phyloP scores from a whole-genome alignment of 345 rosid genomes.

The Pistacia integerrima region DNA sequence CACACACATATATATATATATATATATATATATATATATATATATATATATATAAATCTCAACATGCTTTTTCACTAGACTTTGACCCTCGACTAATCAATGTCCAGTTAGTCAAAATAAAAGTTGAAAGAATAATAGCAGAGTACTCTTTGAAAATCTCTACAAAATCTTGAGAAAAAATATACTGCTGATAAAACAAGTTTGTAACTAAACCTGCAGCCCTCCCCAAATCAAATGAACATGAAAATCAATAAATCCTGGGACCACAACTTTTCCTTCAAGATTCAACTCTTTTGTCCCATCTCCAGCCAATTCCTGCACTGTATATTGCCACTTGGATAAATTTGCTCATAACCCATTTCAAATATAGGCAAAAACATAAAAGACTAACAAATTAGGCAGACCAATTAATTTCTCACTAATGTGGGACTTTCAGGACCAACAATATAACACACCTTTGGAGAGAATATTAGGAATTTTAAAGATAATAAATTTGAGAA shows the following conservation, averaged over 20 bases:
- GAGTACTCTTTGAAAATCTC: no score
- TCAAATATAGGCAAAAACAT: no score
- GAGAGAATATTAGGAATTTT: no score
- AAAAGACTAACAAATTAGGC: no score
- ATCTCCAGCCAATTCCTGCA: conserved; percentile 58
- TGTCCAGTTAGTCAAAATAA: neutral
- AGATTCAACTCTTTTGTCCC: conserved; percentile 64
- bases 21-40: no score
- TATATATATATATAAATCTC: neutral
- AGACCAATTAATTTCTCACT: no score
- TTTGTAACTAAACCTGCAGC: conserved; percentile 53
- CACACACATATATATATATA: no score
- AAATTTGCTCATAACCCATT: no score
- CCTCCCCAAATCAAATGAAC: conserved; percentile 80
- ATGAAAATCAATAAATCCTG: conserved; percentile 95
- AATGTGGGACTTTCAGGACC: no score
- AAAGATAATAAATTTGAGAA: no score
- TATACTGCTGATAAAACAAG: neutral
- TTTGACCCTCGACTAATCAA: neutral
- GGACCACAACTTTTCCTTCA: conserved; percentile 78
- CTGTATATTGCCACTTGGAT: neutral
- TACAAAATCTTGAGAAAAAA: neutral
- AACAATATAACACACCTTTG: no score
- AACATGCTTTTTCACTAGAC: neutral
- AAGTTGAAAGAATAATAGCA: neutral